Evolutionary conservation across 2,329 filamentous ascomycete genomes (phyloP), one percentile per base, ranked within the genome.

Genomic region (Cordyceps militaris): DNA sequence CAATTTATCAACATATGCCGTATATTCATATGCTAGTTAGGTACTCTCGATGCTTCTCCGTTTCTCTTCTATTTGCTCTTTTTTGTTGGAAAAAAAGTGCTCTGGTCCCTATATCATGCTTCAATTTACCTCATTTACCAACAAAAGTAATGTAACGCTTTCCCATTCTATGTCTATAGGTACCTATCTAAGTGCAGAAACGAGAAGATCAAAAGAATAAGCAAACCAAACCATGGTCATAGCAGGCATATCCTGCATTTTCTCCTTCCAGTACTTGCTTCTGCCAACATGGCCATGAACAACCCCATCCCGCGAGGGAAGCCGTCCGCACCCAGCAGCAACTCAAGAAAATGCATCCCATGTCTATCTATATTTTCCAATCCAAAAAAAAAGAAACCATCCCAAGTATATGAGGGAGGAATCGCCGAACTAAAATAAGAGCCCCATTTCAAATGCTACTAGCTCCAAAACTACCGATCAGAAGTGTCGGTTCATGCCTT

Each of bases 131-230:
- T n/a, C n/a, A n/a, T n/a, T n/a, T n/a, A n/a, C n/a, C n/a, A n/a
- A 16, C 34, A 38, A 38, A 38, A 38, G 38, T 30, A 32, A 40
- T 53, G 50, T 26, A 46, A 54, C 40, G 51, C 51, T 54, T 54
- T 7, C 51, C 51, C 42, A 36, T 28, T 54, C 40, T 54, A 54
- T 54, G 51, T 54, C 51, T 54, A 54, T 54, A 32, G n/a, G n/a
- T n/a, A 42, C 16, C 44, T 47, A 42, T 54, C 51, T 54, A 54
- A 54, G 10, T 34, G 26, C 28, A 28, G 26, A 28, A 52, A 24
- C 21, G 14, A 30, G 13, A 7, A 36, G 23, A 23, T 1, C 19
- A 28, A 42, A 42, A 30, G 1, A 46, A 46, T 10, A 5, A 24
- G 26, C 34, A 54, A 42, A 14, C 46, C 2, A n/a, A 38, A n/a